Conservation (phyloP, 2,329 filamentous ascomycete species). For the Graphilbum fragrans region DNA sequence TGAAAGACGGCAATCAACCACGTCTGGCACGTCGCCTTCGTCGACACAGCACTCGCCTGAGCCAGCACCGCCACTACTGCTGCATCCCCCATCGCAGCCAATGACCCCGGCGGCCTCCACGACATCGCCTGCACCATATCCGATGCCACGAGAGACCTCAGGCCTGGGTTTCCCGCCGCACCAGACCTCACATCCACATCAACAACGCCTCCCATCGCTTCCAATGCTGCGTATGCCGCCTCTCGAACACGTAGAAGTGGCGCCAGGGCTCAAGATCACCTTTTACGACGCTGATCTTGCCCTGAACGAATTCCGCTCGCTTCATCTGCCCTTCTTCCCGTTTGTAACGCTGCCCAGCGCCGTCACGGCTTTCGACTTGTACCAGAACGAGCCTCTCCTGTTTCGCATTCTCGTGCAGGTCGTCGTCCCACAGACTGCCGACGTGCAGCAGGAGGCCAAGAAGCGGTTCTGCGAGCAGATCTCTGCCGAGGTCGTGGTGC, state of each 20-base stretch:
- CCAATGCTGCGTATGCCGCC: slow-evolving; percentile 1
- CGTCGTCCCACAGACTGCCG: slow-evolving; percentile 18
- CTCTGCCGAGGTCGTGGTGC: slow-evolving; percentile 23
- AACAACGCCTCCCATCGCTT: background rate
- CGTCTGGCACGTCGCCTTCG: too few relatives aligned
- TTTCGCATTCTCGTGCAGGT: slow-evolving; percentile 25
- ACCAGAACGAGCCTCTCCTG: slow-evolving; percentile 19
- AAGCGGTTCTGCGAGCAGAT: slow-evolving; percentile 24
- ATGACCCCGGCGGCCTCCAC: too few relatives aligned
- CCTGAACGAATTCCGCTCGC: slow-evolving; percentile 20
- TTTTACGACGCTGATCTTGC: slow-evolving; percentile 19
- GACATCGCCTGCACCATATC: too few relatives aligned
- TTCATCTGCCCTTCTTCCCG: slow-evolving; percentile 22
- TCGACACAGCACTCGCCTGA: too few relatives aligned
- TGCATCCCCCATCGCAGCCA: too few relatives aligned
- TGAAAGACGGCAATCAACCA: background rate
- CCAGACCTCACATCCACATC: background rate
- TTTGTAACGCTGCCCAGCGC: slow-evolving; percentile 21
- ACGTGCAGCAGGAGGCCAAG: slow-evolving; percentile 19
- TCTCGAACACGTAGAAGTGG: slow-evolving; percentile 16
- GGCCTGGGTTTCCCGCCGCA: too few relatives aligned
- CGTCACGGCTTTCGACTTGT: slow-evolving; percentile 18
- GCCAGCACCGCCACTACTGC: too few relatives aligned
- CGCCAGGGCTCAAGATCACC: slow-evolving; percentile 22
- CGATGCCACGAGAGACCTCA: too few relatives aligned